Evolutionary conservation across 345 rosid genomes (phyloP), one percentile per base, ranked within the genome.

Genomic region (Psidium guajava): DNA sequence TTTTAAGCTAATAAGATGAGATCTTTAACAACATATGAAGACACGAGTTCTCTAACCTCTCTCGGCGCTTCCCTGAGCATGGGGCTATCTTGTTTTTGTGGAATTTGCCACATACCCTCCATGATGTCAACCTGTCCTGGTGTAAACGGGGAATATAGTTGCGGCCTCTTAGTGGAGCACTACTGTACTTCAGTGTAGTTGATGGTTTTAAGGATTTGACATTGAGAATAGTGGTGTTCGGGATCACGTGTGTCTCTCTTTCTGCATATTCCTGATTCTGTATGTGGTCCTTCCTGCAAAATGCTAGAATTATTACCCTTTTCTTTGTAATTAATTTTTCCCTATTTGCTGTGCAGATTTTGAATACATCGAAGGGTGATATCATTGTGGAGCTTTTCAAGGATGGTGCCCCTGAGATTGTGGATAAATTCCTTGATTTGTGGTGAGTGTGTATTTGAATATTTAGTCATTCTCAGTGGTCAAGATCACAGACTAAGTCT

Each of bases 331-430:
- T 18, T 50, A 20, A 27, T 84, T 40, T 75, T 81, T 81, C 80
- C 50, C 73, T 74, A 6, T 49, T 49, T 83, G 84, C 74, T 85
- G 42, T 92, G 86, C 86, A 95, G 98, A 90, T 93, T 92, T 83
- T 95, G 86, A 93, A 88, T 87, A 95, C 98, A 89, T 92, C 96
- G 61, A 95, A 94, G 87, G 98, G 98, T 77, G 87, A 82, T 86
- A 87, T 95, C 58, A 88, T 91, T 50, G 93, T 94, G 58, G 98
- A 95, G 86, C 94, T 95, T 84, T 89, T 85, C 88, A 95, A 94
- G 90, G 98, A 94, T 84, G 86, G 58, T 85, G 92, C 98, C 87
- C 95, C 98, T 3, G 94, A 91, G 87, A 91, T 90, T 82, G 98
- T 95, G 89, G 96, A 94, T 91, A 93, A 89, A 85, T 95, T 95